Base-by-base conservation (phyloP, 305 asterid genomes). In the Nicotiana rustica region DNA sequence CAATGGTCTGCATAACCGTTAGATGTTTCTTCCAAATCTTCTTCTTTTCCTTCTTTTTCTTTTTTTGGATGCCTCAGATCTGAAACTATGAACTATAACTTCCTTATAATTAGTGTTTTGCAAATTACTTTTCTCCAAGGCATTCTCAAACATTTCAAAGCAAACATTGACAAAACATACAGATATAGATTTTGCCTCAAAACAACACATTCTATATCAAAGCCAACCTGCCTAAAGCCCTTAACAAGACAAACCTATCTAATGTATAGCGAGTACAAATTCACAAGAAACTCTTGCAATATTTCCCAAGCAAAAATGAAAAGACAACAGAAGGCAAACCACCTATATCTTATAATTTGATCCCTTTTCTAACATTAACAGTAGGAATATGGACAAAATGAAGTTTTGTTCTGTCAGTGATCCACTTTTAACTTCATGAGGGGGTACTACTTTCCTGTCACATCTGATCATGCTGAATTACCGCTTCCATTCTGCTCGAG, bases 401-500 rank as follows among this genome's bases (percentile, higher is more conserved):
- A 59, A 79, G 59, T 10, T 60, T 79, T 78, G 82, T 41, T 79
- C 62, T 62, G 49, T 71, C 70, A 83, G 85, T 75, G 44, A 38
- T 31, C 35, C 64, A 56, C 55, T 57, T 15, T 60, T n/a, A 2
- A 59, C 25, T 55, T 61, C 83, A 1, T 25, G 3, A 0, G 15
- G 10, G 1, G 55, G 8, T 67, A 68, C 78, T 71, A 80, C 25
- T 56, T 44, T 49, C 59, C 29, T 65, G 36, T 36, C 25, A 77
- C 62, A 66, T 57, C 77, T 65, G 77, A 33, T 55, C 52, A 76
- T 21, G 36, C 56, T 67, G 52, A 49, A 78, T 82, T 80, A 90
- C 84, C 89, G 82, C 84, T 81, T 88, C 91, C 91, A 90, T 57
- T 85, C 91, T 64, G 84, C 88, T 75, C 85, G 91, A 86, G 86